Base-by-base conservation (phyloP, 1,284 basidiomycete species). In the Boletus sp. region DNA sequence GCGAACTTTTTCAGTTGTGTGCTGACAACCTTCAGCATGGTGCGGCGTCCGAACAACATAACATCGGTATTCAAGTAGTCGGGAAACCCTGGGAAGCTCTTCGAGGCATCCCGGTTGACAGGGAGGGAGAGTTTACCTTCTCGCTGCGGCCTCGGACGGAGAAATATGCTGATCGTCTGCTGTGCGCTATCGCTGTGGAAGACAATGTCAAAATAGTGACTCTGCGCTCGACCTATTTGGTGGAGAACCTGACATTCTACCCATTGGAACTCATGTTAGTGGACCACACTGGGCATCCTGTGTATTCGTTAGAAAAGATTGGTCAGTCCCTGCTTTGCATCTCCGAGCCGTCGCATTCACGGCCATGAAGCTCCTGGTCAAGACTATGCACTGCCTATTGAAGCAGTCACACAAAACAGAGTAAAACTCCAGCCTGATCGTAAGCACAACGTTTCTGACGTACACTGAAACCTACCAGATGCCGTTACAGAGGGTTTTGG, bases 191-290 rank as follows among this genome's bases (percentile, higher is more conserved):
- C 62, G 89, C 85, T 64, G 86, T 99, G 33, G 84, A 92, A 68
- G 88, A 97, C 72, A 98, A 96, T 68, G 90, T 97, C 73, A 99
- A 99, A 78, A 77, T 97, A 60, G 92, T 99, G 62, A 98, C 94
- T 1, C 84, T 99, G 65, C 84, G 96, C 42, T 99, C 97, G 0
- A 94, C 94, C 0, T 96, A 97, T 74, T 88, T 92, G 67, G 82
- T 99, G 53, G 91, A 96, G 73, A 99, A 99, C 74, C 78, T 88
- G 61, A 97, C 96, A 0, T 80, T 96, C 56, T 92, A 99, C 65
- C 95, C 97, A 1, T 77, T 98, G 65, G 97, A 99, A 75, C 77
- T 99, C 68, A 93, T 94, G 56, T 77, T 99, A 29, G 86, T 98
- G 5, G 94, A 98, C 67, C 85, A 90, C 37, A 80, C 83, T 58